A percentile compares a stretch with the other conserved stretches of the same genome.
phyloP scores from a whole-genome alignment of 1,284 basidiomycete genomes.

The Moesziomyces antarcticus region DNA sequence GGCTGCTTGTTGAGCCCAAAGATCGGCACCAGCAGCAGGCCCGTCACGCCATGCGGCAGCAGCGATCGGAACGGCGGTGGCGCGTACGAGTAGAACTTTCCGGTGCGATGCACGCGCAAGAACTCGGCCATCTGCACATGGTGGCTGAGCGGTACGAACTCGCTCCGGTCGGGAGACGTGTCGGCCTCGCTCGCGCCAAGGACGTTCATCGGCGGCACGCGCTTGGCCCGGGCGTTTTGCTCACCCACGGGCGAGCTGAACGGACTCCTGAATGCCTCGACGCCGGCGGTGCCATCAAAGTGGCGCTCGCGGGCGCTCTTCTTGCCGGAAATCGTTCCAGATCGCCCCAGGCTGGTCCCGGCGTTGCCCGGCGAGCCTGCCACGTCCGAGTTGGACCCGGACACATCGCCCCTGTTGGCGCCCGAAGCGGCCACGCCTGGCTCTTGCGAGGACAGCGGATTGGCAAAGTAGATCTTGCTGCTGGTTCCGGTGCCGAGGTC shows the following conservation, averaged over 20 bases:
- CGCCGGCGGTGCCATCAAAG: slow-evolving; percentile 50
- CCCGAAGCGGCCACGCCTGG: slow-evolving; percentile 18
- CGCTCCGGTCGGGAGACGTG: slow-evolving; percentile 40
- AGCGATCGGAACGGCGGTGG: slow-evolving; percentile 59
- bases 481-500: slow-evolving; percentile 56
- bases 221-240: slow-evolving; percentile 25
- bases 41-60: slow-evolving; percentile 51
- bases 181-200: slow-evolving; percentile 57
- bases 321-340: slow-evolving; percentile 12
- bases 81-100: slow-evolving; percentile 55
- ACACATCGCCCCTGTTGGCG: not conserved
- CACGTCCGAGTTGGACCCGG: slow-evolving; percentile 3
- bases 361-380: slow-evolving; percentile 1
- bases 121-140: slow-evolving; percentile 62
- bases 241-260: slow-evolving; percentile 26
- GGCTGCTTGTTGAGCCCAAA: slow-evolving; percentile 92
- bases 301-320: slow-evolving; percentile 11
- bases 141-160: slow-evolving; percentile 56
- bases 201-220: slow-evolving; percentile 61
- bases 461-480: slow-evolving; percentile 61
- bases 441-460: slow-evolving; percentile 34
- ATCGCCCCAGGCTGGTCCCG: not conserved
- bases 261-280: slow-evolving; percentile 42
- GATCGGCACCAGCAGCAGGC: slow-evolving; percentile 75
- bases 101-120: slow-evolving; percentile 51